A percentile compares a stretch with the other conserved stretches of the same genome.
phyloP scores from a whole-genome alignment of 192 early-diverging fungal species.

The Entomortierella beljakovae region DNA sequence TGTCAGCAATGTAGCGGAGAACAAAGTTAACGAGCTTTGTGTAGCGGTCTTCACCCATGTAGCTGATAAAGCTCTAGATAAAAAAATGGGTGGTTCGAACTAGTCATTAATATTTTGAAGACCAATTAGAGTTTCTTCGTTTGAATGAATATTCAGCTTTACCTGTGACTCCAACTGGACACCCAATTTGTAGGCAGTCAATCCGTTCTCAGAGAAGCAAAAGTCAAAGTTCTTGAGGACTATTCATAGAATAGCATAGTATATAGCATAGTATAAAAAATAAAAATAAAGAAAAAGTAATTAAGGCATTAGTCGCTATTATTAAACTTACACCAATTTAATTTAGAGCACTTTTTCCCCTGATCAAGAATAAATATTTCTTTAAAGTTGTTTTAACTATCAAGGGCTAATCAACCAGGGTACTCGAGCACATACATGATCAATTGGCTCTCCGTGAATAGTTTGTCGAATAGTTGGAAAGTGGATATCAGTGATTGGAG shows the following conservation, averaged over 20 bases:
- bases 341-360: conserved; percentile 6
- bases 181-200: conserved; percentile 91
- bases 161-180: conserved; percentile 75
- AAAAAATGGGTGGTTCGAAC: not conserved
- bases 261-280: no score
- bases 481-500: not conserved
- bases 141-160: not conserved
- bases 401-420: not conserved
- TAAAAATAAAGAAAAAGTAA: not conserved
- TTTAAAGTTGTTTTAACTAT: no score
- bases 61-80: conserved; percentile 87
- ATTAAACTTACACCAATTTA: conserved; percentile 9
- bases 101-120: not conserved
- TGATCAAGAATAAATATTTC: conserved; percentile 7
- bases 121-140: no score
- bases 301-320: conserved; percentile 4
- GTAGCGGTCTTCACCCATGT: conserved; percentile 94
- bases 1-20: conserved; percentile 93
- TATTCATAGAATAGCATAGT: conserved; percentile 44
- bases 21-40: conserved; percentile 92
- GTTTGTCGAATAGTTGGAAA: not conserved
- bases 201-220: conserved; percentile 97
- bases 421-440: not conserved
- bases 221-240: conserved; percentile 91
- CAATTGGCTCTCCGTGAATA: conserved; percentile 15